A percentile compares a stretch with the other conserved stretches of the same genome.
phyloP scores from a whole-genome alignment of 768 basidiomycete species.

The Fistulinella prunicolor region DNA sequence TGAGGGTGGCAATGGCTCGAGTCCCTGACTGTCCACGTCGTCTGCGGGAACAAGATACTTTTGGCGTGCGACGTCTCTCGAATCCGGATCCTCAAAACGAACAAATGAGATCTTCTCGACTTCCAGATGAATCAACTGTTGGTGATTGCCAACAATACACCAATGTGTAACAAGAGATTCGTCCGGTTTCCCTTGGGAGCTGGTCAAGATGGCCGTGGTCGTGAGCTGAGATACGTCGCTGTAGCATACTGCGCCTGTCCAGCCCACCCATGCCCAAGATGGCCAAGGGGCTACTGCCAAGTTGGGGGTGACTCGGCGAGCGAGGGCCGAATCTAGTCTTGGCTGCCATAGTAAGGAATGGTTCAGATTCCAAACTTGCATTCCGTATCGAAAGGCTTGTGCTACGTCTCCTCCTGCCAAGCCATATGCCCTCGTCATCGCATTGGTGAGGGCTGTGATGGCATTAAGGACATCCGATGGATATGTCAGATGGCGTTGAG shows the following conservation, averaged over 20 bases:
- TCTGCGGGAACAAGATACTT: neutral
- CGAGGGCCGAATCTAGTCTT: slow-evolving; percentile 4
- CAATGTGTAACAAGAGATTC: slow-evolving; percentile 20
- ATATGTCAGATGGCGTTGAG: neutral
- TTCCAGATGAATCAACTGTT: slow-evolving; percentile 8
- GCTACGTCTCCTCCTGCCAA: neutral
- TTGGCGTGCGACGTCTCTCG: slow-evolving; percentile 19
- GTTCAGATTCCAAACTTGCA: slow-evolving; percentile 5
- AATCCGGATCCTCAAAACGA: neutral
- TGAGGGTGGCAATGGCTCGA: slow-evolving; percentile 1
- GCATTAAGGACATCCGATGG: neutral
- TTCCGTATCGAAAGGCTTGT: neutral
- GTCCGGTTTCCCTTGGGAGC: slow-evolving; percentile 12
- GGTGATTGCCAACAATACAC: slow-evolving; percentile 14
- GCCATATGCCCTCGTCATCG: neutral
- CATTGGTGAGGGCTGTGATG: neutral
- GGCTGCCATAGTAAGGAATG: slow-evolving; percentile 23
- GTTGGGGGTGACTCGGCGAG: slow-evolving; percentile 5
- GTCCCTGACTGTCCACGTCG: neutral
- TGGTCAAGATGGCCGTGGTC: neutral
- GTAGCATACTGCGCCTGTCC: slow-evolving; percentile 20
- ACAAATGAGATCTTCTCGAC: neutral
- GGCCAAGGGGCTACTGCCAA: slow-evolving; percentile 7
- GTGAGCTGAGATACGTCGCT: neutral
- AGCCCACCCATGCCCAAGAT: slow-evolving; percentile 28